Base-by-base conservation (phyloP, 805 yeast genomes). In the Wickerhamomyces tratensis region DNA sequence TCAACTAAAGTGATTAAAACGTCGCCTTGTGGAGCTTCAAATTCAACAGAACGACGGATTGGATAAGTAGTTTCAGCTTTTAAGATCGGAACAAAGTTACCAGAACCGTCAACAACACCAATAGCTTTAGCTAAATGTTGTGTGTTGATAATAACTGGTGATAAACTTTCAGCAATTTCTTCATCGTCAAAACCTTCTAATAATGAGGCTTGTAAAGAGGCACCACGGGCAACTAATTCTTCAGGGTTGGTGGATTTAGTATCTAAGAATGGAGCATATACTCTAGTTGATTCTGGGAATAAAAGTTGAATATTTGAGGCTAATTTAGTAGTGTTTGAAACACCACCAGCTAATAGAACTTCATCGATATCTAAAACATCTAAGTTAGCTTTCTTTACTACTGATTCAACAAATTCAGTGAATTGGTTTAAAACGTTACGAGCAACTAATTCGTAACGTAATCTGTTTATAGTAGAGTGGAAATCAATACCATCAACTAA, bases 401-500 rank as follows among this genome's bases (percentile, higher is more conserved):
- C 80, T 44, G 71, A 65, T 58, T 82, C 86, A 43, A 86, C 83
- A 57, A 93, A 91, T 11, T 74, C 68, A 48, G 83, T 68, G 78
- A 88, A 82, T 63, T 82, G 77, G 50, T 79, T 67, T 56, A 91
- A 77, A 30, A 83, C 88, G 50, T 76, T 69, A 69, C 93, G 81
- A 41, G 87, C 86, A 43, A 85, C 80, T 50, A 91, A 72, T 71
- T 93, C 98, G 61, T 76, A 93, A 67, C 96, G 79, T 69, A 93
- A 72, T 72, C 98, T 85, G 77, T 93, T 93, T 61, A 93, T 81
- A 45, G 91, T 75, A 49, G 95, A 77, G 68, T 86, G 89, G 79
- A 82, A 93, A 68, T 93, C 98, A 61, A 72, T 77, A 49, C 98
- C 98, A 46, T 85, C 95, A 46, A 95, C 91, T 50, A 93, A 75